Evolutionary conservation across 2,329 filamentous ascomycete species (phyloP).

Genomic region (Ustulina deusta): DNA sequence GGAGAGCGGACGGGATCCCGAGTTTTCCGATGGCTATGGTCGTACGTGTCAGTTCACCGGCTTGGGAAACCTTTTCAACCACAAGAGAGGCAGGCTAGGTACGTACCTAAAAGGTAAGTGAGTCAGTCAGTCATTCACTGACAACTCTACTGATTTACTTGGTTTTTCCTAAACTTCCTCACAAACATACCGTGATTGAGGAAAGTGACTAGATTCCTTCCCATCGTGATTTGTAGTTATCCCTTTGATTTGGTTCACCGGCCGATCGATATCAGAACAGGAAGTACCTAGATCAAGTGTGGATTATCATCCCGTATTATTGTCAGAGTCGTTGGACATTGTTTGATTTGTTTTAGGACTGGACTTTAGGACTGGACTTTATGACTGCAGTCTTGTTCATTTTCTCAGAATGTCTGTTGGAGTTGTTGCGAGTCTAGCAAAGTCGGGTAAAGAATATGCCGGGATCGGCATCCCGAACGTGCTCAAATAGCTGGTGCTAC

Average conservation of each 20-base stretch:
- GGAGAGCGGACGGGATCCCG: neutral
- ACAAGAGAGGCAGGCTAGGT: neutral
- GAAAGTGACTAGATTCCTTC: neutral
- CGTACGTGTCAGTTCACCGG: neutral
- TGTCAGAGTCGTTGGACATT: neutral
- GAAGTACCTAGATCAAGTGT: neutral
- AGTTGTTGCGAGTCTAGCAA: neutral
- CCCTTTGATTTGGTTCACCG: neutral
- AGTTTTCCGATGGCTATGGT: neutral
- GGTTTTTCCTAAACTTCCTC: neutral
- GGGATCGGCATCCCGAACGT: neutral
- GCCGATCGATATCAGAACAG: neutral
- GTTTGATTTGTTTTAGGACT: neutral
- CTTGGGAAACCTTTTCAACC: neutral
- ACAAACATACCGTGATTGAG: neutral
- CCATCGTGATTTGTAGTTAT: too few species aligned
- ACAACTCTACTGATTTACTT: neutral
- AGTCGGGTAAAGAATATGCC: conserved; percentile 12
- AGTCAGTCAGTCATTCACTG: neutral
- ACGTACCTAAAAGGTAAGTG: neutral
- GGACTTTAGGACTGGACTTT: too few species aligned
- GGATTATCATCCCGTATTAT: too few species aligned
- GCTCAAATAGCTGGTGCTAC: neutral
- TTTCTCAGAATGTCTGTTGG: neutral
- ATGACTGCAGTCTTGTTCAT: neutral